Evolutionary conservation across 73 alveolate genomes (phyloP).

Genomic region (Durusdinium trenchii): DNA sequence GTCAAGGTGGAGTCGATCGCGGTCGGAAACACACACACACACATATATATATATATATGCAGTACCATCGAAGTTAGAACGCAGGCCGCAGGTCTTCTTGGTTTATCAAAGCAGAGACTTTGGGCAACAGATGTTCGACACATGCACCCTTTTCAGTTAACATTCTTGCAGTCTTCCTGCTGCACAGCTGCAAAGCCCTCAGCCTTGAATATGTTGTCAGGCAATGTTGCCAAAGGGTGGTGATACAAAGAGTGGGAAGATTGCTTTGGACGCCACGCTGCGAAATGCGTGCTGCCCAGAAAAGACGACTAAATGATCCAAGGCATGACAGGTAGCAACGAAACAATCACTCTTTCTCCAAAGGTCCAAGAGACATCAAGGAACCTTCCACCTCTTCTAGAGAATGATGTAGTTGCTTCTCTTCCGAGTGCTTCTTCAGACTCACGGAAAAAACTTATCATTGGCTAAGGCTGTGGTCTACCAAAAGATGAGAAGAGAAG

Average conservation of each 20-base stretch:
- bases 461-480: slow-evolving; percentile 73
- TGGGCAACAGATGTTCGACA: not conserved
- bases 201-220: not conserved
- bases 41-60: not conserved
- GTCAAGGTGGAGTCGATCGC: slow-evolving; percentile 48
- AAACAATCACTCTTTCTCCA: no score
- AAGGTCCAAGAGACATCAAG: no score
- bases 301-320: no score
- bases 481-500: slow-evolving; percentile 91
- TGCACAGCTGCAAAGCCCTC: not conserved
- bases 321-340: no score
- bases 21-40: no score
- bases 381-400: not conserved
- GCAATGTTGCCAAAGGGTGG: slow-evolving; percentile 95
- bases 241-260: slow-evolving; percentile 83
- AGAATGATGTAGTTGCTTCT: not conserved
- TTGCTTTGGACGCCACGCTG: slow-evolving; percentile 94
- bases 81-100: not conserved
- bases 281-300: slow-evolving; percentile 73
- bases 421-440: not conserved
- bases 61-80: not conserved
- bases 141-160: not conserved
- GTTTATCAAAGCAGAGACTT: not conserved
- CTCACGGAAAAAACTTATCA: not conserved
- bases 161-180: not conserved